A percentile compares a stretch with the other conserved stretches of the same genome.
Evolutionary conservation across 164 flowering plant species (phyloP).

Genomic region (Vitis labrusca): DNA sequence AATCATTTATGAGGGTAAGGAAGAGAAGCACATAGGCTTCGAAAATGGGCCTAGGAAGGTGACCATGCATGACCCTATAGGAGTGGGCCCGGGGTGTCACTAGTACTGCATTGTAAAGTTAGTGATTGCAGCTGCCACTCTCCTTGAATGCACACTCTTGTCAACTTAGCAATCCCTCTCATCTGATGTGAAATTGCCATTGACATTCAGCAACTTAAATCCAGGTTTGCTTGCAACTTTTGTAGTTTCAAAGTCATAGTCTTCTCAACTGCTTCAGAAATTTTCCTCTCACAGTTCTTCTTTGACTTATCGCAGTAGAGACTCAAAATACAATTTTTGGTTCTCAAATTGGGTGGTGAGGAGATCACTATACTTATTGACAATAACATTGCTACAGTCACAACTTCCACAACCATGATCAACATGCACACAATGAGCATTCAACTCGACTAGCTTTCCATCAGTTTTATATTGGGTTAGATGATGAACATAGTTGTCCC

Average conservation of each 20-base stretch:
- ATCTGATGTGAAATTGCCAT: too few species aligned
- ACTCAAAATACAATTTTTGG: conserved; percentile 75
- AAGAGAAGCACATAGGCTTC: too few species aligned
- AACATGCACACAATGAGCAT: conserved; percentile 52
- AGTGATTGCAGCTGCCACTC: too few species aligned
- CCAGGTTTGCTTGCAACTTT: conserved; percentile 73
- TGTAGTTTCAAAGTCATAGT: conserved; percentile 55
- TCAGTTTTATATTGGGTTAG: conserved; percentile 95
- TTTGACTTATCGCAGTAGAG: conserved; percentile 60
- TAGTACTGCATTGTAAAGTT: too few species aligned
- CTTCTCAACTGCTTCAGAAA: conserved; percentile 62
- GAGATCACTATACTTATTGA: conserved; percentile 85
- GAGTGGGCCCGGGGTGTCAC: too few species aligned
- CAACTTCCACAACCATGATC: conserved; percentile 64
- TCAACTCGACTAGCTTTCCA: conserved; percentile 89
- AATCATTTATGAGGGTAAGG: too few species aligned
- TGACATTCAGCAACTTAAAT: neutral
- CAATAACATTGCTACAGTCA: conserved; percentile 57
- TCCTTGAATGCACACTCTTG: too few species aligned
- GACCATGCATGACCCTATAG: too few species aligned
- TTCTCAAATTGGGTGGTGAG: conserved; percentile 86
- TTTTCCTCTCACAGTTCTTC: conserved; percentile 69
- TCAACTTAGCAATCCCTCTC: too few species aligned
- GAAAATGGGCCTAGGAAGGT: too few species aligned
- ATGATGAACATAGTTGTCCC: conserved; percentile 93